Conservation (phyloP, 2,329 filamentous ascomycete genomes). For the Bertia moriformis region DNA sequence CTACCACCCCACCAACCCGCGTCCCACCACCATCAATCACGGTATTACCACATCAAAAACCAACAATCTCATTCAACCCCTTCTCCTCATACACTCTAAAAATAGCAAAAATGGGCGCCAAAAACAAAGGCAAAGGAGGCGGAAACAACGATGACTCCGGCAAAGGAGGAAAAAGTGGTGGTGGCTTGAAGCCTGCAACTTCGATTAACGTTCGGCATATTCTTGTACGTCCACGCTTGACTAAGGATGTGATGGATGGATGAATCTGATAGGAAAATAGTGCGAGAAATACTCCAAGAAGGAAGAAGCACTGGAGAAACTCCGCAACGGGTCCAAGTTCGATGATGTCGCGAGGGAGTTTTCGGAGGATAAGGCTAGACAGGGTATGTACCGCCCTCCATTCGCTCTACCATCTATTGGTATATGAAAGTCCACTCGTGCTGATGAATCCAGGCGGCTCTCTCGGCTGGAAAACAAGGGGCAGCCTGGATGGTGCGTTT, state of each 20-base stretch:
- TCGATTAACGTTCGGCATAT: conserved; percentile 55
- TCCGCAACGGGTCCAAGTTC: conserved; percentile 44
- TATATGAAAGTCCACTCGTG: conserved; percentile 3
- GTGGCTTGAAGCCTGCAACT: conserved; percentile 37
- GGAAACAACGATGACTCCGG: conserved; percentile 15
- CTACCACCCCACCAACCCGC: conserved; percentile 1
- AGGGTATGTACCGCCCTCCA: conserved; percentile 20
- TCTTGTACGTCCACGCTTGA: conserved; percentile 19
- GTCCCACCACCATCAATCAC: neutral
- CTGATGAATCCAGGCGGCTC: conserved; percentile 33
- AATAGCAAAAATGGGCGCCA: conserved; percentile 19
- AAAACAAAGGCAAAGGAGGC: conserved; percentile 15
- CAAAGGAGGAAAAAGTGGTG: conserved; percentile 17
- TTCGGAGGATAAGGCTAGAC: conserved; percentile 50
- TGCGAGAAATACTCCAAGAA: conserved; percentile 53
- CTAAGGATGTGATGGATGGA: neutral
- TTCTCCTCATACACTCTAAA: neutral
- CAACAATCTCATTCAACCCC: too few relatives aligned
- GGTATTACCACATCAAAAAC: too few relatives aligned
- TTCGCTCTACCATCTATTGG: neutral
- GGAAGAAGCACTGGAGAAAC: conserved; percentile 46
- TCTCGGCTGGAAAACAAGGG: conserved; percentile 47
- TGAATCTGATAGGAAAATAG: conserved; percentile 7
- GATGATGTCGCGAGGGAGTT: conserved; percentile 51
- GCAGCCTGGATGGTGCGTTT: conserved; percentile 39